A percentile compares a stretch with the other conserved stretches of the same genome.
phyloP scores from a whole-genome alignment of 768 basidiomycete species.

The Hygrophorus russula region DNA sequence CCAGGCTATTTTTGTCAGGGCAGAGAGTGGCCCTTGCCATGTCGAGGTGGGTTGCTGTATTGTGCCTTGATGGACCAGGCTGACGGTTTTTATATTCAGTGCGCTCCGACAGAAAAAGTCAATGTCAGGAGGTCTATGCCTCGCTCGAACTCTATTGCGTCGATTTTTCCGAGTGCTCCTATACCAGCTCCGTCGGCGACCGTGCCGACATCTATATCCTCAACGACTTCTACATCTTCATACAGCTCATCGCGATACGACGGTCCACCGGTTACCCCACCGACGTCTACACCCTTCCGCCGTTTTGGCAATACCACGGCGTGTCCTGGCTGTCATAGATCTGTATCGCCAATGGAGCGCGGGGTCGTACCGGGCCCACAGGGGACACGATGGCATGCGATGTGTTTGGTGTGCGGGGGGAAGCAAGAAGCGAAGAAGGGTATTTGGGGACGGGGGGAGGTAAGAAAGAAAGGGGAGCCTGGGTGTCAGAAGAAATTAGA shows the following conservation, averaged over 20 bases:
- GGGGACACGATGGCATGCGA: slow-evolving; percentile 68
- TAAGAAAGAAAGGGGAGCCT: slow-evolving; percentile 45
- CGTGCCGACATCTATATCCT: background rate
- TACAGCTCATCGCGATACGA: slow-evolving; percentile 19
- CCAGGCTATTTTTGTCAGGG: slow-evolving; percentile 61
- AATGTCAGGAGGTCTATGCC: slow-evolving; percentile 21
- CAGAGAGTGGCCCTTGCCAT: slow-evolving; percentile 58
- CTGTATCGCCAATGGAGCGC: slow-evolving; percentile 74
- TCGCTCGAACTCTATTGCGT: background rate
- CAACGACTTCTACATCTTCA: slow-evolving; percentile 9
- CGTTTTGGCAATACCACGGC: slow-evolving; percentile 49
- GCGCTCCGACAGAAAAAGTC: slow-evolving; percentile 31
- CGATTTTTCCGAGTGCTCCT: background rate
- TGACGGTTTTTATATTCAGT: slow-evolving; percentile 20
- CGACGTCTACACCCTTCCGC: slow-evolving; percentile 26
- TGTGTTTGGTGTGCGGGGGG: slow-evolving; percentile 75
- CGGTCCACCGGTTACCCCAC: slow-evolving; percentile 19
- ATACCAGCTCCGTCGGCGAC: background rate
- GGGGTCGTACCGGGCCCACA: slow-evolving; percentile 82
- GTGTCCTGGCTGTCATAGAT: slow-evolving; percentile 66
- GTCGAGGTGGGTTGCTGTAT: slow-evolving; percentile 30
- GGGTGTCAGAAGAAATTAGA: slow-evolving; percentile 81
- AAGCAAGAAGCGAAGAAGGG: slow-evolving; percentile 35
- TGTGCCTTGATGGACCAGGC: background rate
- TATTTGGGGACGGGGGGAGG: slow-evolving; percentile 29